Conservation (phyloP, 163 green algal species). For the Picocystis sp. region DNA sequence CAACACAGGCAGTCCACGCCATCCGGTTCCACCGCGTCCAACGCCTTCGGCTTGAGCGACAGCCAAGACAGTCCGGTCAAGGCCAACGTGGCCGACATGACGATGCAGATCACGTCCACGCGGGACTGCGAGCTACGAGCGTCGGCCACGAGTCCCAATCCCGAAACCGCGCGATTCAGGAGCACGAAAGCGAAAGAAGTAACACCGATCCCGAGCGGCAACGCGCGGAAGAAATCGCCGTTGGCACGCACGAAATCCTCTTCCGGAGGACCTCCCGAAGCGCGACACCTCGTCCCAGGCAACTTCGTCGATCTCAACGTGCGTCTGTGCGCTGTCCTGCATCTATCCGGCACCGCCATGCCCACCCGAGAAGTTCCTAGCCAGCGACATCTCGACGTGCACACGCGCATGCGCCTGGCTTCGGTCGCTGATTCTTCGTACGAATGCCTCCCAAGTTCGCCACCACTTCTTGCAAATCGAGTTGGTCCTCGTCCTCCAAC, state of each 20-base stretch:
- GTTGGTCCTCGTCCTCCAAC: no score
- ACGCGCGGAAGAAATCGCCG: conserved; percentile 1
- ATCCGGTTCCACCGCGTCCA: background rate
- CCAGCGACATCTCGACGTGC: no score
- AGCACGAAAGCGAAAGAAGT: conserved; percentile 41
- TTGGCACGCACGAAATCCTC: background rate
- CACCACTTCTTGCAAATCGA: no score
- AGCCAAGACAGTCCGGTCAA: conserved; percentile 73
- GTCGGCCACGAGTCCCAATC: conserved; percentile 54
- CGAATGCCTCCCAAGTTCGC: no score
- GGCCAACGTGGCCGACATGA: conserved; percentile 51
- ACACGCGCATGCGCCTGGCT: no score
- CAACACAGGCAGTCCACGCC: no score
- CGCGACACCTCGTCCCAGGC: no score
- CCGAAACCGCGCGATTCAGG: conserved; percentile 41
- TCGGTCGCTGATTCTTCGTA: no score
- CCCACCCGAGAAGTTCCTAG: no score
- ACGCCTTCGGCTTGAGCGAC: conserved; percentile 18
- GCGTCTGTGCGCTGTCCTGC: no score
- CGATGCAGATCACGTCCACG: conserved; percentile 58
- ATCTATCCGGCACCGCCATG: no score
- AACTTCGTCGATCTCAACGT: no score
- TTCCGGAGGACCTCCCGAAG: background rate
- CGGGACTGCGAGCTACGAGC: conserved; percentile 58
- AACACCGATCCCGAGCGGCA: conserved; percentile 33